Percentiles rank a stretch among this genome's conserved stretches.
Evolutionary conservation across 331 rosid genomes (phyloP).

Genomic region (Stylosanthes scabra): DNA sequence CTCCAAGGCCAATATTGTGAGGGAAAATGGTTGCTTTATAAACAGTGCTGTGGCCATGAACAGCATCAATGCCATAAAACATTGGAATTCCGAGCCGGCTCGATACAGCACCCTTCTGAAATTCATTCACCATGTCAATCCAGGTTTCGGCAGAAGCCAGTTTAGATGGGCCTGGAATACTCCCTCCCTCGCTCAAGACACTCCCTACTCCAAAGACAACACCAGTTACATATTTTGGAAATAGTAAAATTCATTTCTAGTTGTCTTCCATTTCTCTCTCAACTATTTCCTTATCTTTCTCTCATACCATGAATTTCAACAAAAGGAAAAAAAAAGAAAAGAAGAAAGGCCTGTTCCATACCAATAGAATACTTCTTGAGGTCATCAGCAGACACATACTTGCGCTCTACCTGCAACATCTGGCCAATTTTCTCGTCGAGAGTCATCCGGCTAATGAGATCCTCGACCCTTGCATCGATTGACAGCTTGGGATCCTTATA

Average conservation of each 20-base stretch:
- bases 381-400: constrained; percentile 50
- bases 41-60: constrained; percentile 69
- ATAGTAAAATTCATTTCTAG: no score
- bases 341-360: neutral
- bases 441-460: constrained; percentile 58
- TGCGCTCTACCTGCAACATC: constrained; percentile 75
- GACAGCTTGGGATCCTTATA: constrained; percentile 67
- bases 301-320: neutral
- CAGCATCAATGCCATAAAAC: constrained; percentile 82
- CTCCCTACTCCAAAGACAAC: constrained; percentile 53
- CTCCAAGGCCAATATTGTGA: constrained; percentile 79
- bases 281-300: no score
- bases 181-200: constrained; percentile 73
- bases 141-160: constrained; percentile 72
- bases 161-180: constrained; percentile 47
- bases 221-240: no score
- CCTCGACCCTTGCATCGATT: constrained; percentile 51
- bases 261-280: no score
- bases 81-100: constrained; percentile 71
- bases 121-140: constrained; percentile 69
- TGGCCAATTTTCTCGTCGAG: constrained; percentile 80
- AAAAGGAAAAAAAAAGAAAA: neutral
- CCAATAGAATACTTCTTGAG: constrained; percentile 67
- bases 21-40: constrained; percentile 81
- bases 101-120: constrained; percentile 70